These are phyloP conservation scores for barrel medic (Medicago truncatula) DNA, from an alignment of 306 rosid species.

Conservation along the genomic window MtrunA17r5.0-ANR NC_053049.1:298501-299000, in stretches of 20 bases:
- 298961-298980: constrained; percentile 90
- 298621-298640: constrained; percentile 64
- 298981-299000: constrained; percentile 72
- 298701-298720: constrained; percentile 1
- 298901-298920: constrained; percentile 7
- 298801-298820: constrained; percentile 85
- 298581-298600: constrained; percentile 64
- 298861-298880: constrained; percentile 58
- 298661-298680: neutral
- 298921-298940: constrained; percentile 70
- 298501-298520: constrained; percentile 21
- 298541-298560: constrained; percentile 89
- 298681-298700: neutral
- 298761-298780: constrained; percentile 87
- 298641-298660: neutral
- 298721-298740: constrained; percentile 65
- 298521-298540: constrained; percentile 24
- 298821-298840: constrained; percentile 83
- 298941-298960: constrained; percentile 94
- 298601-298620: constrained; percentile 59
- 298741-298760: constrained; percentile 72
- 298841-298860: constrained; percentile 90
- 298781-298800: constrained; percentile 64
- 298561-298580: constrained; percentile 85
- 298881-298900: constrained; percentile 2